These are phyloP conservation scores for Dryas integrifolia DNA, from an alignment of 331 rosid species.

Conservation along the genomic window DNA sequence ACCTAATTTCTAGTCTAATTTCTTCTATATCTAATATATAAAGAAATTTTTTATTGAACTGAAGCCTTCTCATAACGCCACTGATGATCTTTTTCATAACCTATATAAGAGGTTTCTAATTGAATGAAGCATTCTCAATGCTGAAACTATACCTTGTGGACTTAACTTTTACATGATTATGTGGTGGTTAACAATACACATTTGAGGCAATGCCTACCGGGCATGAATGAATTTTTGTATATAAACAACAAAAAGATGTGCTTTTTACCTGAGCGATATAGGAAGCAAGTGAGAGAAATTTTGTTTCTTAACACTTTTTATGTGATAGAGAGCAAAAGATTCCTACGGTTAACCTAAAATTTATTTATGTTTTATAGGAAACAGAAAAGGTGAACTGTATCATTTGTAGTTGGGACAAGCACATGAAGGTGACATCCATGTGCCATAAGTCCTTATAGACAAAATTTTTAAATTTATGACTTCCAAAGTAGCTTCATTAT, in stretches of 20 bases:
- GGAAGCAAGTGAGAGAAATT: not conserved
- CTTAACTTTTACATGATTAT: not conserved
- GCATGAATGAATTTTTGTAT: not conserved
- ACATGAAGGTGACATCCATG: not conserved
- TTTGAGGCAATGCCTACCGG: not conserved
- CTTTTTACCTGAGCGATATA: not conserved
- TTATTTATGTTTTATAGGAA: not conserved
- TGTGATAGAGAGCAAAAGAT: not conserved
- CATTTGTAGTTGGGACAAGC: conserved; percentile 9
- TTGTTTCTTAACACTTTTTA: not conserved
- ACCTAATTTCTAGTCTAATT: not conserved
- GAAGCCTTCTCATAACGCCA: not conserved
- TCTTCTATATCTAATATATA: not conserved
- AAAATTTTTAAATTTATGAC: not conserved
- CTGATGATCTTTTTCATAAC: not conserved
- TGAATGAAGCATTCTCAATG: conserved; percentile 1
- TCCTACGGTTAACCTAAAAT: not conserved
- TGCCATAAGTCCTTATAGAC: not conserved
- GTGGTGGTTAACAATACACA: not conserved
- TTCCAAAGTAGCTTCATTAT: not conserved
- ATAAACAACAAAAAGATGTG: not conserved
- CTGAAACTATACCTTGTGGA: not conserved
- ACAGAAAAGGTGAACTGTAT: not conserved
- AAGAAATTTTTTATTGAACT: not conserved
- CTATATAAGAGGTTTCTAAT: not conserved